Evolutionary conservation across 257 asterid species (phyloP), one percentile per base, ranked within the genome.

Genomic region (Solanum pennellii): DNA sequence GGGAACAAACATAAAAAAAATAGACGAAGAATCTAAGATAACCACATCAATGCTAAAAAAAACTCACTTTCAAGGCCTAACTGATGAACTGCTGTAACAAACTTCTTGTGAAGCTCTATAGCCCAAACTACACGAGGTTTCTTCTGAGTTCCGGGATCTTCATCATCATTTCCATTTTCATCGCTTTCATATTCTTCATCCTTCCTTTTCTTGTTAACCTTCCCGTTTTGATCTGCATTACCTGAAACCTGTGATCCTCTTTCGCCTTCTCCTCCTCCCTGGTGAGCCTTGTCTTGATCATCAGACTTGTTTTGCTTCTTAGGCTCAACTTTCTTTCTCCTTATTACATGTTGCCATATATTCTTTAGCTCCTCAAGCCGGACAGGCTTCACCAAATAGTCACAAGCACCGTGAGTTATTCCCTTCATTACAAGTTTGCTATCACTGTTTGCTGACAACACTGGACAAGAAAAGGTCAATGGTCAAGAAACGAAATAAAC

Each of bases 51-150:
- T 12, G 33, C 35, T 44, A 47, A 41, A 66, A 66, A 35, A 37
- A 65, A 72, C 96, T 90, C 87, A 94, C 99, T 96, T 88, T 96
- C 99, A 41, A 96, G 94, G 86, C 99, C 99, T 90, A 96, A 89
- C 90, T 94, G 98, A 92, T 93, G 91, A 44, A 96, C 98, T 2
- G 98, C 96, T 9, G 91, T 90, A 83, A 96, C 98, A 71, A 96
- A 96, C 89, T 96, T 96, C 92, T 96, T 90, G 82, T 96, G 99
- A 79, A 96, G 99, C 76, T 96, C 99, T 49, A 94, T 94, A 21
- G 99, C 93, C 99, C 99, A 96, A 83, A 95, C 98, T 5, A 96
- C 98, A 25, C 99, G 91, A 72, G 98, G 96, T 92, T 91, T 96
- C 93, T 96, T 96, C 91, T 92, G 99, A n/a, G 99, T 21, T 65